Evolutionary conservation across 1,284 basidiomycete genomes (phyloP).

Genomic region (Pulveroboletus sp.): DNA sequence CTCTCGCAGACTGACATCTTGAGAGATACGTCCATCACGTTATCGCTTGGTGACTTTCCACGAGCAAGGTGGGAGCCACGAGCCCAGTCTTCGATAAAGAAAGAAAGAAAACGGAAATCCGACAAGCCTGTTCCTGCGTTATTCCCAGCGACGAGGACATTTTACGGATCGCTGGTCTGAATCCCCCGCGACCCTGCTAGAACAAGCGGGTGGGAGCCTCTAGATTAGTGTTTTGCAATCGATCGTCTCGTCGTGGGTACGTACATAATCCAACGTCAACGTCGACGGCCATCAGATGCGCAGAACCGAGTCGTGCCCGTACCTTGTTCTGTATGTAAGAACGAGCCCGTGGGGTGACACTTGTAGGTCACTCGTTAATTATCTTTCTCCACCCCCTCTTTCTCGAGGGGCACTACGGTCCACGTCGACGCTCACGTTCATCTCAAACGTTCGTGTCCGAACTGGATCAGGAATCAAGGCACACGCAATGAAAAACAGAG

Average conservation of each 20-base stretch:
- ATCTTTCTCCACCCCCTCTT: background rate
- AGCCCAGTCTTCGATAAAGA: no score
- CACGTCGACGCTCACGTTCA: background rate
- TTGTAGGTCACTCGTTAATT: background rate
- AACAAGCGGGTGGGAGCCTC: no score
- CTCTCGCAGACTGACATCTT: no score
- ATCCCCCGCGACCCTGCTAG: background rate
- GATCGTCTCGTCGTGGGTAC: no score
- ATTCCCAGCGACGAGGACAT: no score
- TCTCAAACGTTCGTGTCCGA: background rate
- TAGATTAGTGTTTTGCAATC: background rate
- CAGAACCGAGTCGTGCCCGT: constrained; percentile 1
- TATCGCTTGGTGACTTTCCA: background rate
- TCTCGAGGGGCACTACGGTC: background rate
- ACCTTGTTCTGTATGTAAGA: constrained; percentile 23
- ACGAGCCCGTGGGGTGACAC: background rate
- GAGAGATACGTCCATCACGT: background rate
- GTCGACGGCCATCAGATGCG: constrained; percentile 32
- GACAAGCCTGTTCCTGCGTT: background rate
- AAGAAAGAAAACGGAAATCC: no score
- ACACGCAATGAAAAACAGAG: background rate
- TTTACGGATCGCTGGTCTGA: background rate
- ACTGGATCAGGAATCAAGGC: background rate
- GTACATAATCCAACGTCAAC: constrained; percentile 16
- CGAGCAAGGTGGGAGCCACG: background rate